Evolutionary conservation across 768 basidiomycete genomes (phyloP), one percentile per base, ranked within the genome.

Genomic region (Pleurotus citrinopileatus): DNA sequence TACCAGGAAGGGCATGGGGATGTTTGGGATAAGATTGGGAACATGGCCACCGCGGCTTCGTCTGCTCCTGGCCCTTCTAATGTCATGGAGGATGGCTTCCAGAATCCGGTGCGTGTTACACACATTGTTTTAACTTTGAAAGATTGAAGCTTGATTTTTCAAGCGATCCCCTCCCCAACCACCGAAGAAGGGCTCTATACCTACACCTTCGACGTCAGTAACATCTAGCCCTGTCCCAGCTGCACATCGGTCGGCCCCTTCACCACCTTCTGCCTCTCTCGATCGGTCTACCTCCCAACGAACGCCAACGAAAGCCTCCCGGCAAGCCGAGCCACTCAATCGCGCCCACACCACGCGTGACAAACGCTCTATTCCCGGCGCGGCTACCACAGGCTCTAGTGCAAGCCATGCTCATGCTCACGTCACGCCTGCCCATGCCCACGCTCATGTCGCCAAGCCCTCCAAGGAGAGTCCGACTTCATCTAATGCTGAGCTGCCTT

Each of bases 281-380:
- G 94, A 96, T 74, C 87, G 93, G 50, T 92, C 92, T 22, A 86
- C 87, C 32, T 94, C 93, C 2, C 89, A 92, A 61, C 87, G 94
- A 27, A 78, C 85, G 10, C 87, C 90, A 0, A 57, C 78, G 17
- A 83, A 83, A 53, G 64, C 76, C 3, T 58, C 70, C 56, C 81
- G 79, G 61, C 62, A 73, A 54, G 17, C 71, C 61, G 82, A 79
- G 48, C 64, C 63, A 65, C 74, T 90, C 42, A 74, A 77, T 26
- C 84, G 87, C 32, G 75, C 87, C 37, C 89, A 85, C 64, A 91
- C 87, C 36, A 85, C 86, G 15, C 79, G 81, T 51, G 78, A 86
- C 64, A 76, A 78, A 58, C 80, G 80, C 19, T 67, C 34, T 53
- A 55, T 44, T 47, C 59, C 54, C 12, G 54, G 73, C n/a, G 62